A percentile compares a stretch with the other conserved stretches of the same genome.
Evolutionary conservation across 2,329 filamentous ascomycete genomes (phyloP).

Genomic region (Falciphora oryzae): DNA sequence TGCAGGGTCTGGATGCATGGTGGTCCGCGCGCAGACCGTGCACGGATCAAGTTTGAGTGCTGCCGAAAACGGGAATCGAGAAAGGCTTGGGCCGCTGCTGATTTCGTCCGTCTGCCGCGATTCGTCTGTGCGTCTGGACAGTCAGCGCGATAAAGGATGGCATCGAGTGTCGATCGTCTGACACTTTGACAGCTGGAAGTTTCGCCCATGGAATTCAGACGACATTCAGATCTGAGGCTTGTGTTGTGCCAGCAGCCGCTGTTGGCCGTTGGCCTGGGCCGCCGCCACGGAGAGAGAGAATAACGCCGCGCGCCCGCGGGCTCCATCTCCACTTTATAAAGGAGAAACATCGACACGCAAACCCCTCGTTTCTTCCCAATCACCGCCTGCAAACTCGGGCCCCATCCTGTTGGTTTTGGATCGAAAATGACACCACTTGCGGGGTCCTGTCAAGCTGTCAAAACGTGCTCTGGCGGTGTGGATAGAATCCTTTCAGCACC

Average conservation of each 20-base stretch:
- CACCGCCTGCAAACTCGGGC: background rate
- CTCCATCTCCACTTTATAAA: slow-evolving; percentile 1
- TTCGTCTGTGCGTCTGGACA: no score
- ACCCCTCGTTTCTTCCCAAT: background rate
- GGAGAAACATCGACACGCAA: background rate
- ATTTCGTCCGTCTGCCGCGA: no score
- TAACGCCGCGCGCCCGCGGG: no score
- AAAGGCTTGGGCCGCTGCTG: no score
- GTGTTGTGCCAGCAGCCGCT: background rate
- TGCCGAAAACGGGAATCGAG: no score
- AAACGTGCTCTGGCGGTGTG: background rate
- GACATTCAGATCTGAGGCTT: background rate
- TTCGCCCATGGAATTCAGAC: no score
- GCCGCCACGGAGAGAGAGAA: no score
- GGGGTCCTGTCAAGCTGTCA: background rate
- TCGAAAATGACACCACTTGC: background rate
- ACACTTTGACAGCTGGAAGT: no score
- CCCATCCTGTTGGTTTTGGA: background rate
- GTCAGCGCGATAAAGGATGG: no score
- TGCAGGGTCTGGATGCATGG: background rate
- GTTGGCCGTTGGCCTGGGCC: no score
- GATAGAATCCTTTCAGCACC: background rate
- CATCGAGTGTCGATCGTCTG: no score
- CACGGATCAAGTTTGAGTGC: background rate
- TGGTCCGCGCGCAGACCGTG: no score